Evolutionary conservation across 768 basidiomycete species (phyloP).

Genomic region (Tulasnella sp.): DNA sequence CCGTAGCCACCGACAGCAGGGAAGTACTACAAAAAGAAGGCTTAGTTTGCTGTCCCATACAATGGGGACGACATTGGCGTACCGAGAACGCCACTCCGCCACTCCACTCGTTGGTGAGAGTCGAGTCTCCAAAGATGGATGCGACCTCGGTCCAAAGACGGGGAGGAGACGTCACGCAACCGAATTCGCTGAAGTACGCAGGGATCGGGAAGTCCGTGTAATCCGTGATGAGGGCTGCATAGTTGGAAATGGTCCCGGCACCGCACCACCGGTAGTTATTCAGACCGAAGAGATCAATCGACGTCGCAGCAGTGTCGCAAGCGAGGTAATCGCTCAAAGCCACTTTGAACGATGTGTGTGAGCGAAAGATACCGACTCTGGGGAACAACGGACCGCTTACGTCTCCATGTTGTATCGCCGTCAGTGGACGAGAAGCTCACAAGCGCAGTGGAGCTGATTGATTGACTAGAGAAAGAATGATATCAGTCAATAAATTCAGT

Average conservation of each 20-base stretch:
- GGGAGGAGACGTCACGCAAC: conserved; percentile 52
- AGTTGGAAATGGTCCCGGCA: conserved; percentile 38
- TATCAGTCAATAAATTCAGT: background rate
- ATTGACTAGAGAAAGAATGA: conserved; percentile 36
- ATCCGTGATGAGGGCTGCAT: conserved; percentile 26
- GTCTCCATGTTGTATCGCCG: conserved; percentile 49
- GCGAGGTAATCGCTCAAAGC: conserved; percentile 68
- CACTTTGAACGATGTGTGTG: background rate
- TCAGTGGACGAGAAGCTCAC: conserved; percentile 85
- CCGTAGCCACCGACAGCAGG: conserved; percentile 76
- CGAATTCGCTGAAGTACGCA: conserved; percentile 87
- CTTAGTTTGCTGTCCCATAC: background rate
- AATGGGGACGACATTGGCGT: background rate
- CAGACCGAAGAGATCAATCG: conserved; percentile 79
- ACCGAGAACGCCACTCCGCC: conserved; percentile 68
- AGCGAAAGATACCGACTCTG: background rate
- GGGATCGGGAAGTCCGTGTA: conserved; percentile 51
- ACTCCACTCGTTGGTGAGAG: conserved; percentile 74
- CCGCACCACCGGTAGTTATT: conserved; percentile 78
- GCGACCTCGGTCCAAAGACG: conserved; percentile 73
- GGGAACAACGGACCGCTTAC: conserved; percentile 19
- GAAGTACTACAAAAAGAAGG: conserved; percentile 53
- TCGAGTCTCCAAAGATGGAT: conserved; percentile 50
- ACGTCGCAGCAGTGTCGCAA: conserved; percentile 56
- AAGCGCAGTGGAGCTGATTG: conserved; percentile 51